Base-by-base conservation (phyloP, 1,284 basidiomycete species). In the Agroathelia rolfsii region DNA sequence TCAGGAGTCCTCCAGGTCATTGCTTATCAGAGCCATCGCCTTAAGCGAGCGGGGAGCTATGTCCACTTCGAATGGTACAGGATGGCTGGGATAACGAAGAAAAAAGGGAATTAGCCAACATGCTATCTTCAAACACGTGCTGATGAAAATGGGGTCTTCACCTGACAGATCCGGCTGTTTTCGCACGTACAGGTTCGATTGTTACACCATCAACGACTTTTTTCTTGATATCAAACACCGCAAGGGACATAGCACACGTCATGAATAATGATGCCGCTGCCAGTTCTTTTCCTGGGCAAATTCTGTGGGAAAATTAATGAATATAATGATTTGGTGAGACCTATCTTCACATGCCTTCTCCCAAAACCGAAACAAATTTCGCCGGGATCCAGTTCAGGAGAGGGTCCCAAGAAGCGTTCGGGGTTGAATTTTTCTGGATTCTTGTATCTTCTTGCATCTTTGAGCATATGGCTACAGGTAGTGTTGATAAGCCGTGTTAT, bases 41-140 rank as follows among this genome's bases (percentile, higher is more conserved):
- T 61, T 65, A 23, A 64, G 57, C 0, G 74, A 76, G 13, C 76
- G 66, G 8, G 76, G 74, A 41, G 57, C 68, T 43, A 79, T 64
- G 10, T 55, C 46, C 42, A 76, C 79, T 43, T 66, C 62, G 55
- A 73, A 79, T 5, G 72, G 66, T 40, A 64, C 68, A 5, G 74
- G 74, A 43, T 74, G 71, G 44, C 76, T 79, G n/a, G n/a, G n/a
- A n/a, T n/a, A n/a, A n/a, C n/a, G n/a, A n/a, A n/a, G n/a, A n/a
- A n/a, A n/a, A n/a, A n/a, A n/a, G n/a, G n/a, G n/a, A n/a, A n/a
- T n/a, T n/a, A n/a, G n/a, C n/a, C n/a, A n/a, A n/a, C n/a, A n/a
- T n/a, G n/a, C n/a, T n/a, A n/a, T n/a, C n/a, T n/a, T n/a, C n/a
- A n/a, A n/a, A n/a, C n/a, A n/a, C n/a, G n/a, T n/a, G n/a, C n/a